These are phyloP conservation scores for Epichloe baconii DNA, from an alignment of 2,329 filamentous ascomycete genomes.

Conservation along the genomic window DNA sequence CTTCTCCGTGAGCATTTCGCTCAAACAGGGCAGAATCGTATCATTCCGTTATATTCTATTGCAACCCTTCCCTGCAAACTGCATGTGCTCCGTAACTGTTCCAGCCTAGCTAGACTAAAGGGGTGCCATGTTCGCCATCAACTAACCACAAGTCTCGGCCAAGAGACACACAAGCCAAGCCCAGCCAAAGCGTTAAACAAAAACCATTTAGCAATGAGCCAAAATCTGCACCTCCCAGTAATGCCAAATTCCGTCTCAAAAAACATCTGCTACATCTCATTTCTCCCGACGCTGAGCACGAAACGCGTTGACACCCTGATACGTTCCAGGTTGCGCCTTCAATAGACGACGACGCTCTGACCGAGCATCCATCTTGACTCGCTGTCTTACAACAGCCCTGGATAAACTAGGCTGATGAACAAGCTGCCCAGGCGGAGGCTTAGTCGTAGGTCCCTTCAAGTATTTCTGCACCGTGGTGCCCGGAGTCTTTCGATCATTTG, in stretches of 20 bases:
- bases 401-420: neutral
- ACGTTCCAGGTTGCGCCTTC: slow-evolving; percentile 6
- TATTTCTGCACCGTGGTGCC: neutral
- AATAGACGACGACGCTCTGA: slow-evolving; percentile 3
- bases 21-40: neutral
- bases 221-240: neutral
- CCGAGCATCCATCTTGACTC: slow-evolving; percentile 3
- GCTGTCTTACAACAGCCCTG: neutral
- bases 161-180: neutral
- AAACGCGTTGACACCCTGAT: slow-evolving; percentile 16
- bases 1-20: no score
- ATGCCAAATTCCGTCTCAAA: neutral
- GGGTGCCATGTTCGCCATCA: neutral
- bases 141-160: neutral
- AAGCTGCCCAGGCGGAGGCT: neutral
- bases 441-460: neutral
- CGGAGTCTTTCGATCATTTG: neutral
- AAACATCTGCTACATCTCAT: neutral
- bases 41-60: neutral
- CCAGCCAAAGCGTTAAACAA: neutral
- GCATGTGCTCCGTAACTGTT: neutral
- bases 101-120: neutral
- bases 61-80: neutral
- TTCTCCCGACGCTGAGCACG: slow-evolving; percentile 7
- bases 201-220: no score